Base-by-base conservation (phyloP, 768 basidiomycete genomes). In the Infundibulicybe gibba region DNA sequence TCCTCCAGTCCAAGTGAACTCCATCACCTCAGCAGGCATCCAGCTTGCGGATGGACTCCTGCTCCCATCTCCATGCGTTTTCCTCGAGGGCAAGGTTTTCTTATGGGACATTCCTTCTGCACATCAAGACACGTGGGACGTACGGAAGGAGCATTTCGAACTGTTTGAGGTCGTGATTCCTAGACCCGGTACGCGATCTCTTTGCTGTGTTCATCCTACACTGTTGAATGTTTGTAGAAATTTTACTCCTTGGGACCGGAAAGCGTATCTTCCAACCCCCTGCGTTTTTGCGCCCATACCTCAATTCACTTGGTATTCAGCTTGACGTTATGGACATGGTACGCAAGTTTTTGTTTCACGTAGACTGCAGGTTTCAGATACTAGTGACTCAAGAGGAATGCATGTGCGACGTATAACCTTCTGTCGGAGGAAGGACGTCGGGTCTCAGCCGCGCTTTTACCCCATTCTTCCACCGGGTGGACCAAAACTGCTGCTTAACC, bases 391-490 rank as follows among this genome's bases (percentile, higher is more conserved):
- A 15, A 38, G 47, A 89, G 90, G 58, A 97, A 94, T 61, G 95
- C 94, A 14, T 94, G 91, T 56, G 87, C 94, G 20, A 97, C 95
- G 0, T 99, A 94, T 65, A 97, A 99, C 63, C 63, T 99, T 17
- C 75, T 99, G 40, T 68, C 87, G 0, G 95, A 99, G 63, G 95
- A 99, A 67, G 95, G 95, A 6, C 75, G 95, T 44, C 83, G 87
- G 19, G 91, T 97, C 11, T 90, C 93, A 34, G 94, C 90, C 12
- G 94, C 94, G 2, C 65, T 97, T n/a, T 71, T 94, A 15, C 93
- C 94, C 3, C 53, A 83, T 14, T 64, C 69, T 6, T 72, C 75
- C 37, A 71, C 68, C 31, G 38, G 63, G n/a, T 87, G 85, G 87
- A 62, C 64, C 38, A 75, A 71, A 58, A 51, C 59, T 35, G 50